Evolutionary conservation across 164 flowering plant species (phyloP), one percentile per base, ranked within the genome.

Genomic region (Liquidambar formosana): DNA sequence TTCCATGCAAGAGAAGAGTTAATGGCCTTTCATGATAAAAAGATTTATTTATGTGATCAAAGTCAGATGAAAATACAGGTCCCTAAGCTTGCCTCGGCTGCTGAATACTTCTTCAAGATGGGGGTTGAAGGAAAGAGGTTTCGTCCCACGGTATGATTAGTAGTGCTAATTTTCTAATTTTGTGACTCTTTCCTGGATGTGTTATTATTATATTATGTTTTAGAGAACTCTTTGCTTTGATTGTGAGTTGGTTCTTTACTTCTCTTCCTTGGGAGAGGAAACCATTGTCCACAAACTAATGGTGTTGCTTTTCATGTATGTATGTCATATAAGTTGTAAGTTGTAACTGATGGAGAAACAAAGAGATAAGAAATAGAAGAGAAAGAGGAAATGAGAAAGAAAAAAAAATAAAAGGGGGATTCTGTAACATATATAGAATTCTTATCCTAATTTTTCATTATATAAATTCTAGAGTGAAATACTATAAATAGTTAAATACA

Each of bases 41-140:
- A 0, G 27, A 43, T 63, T 26, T 66, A 59, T 73, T 43, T 44
- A 19, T n/a, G 26, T 16, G 53, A 15, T 52, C 16, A 9, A n/a
- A 12, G 19, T 33, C 49, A 26, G 43, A 26, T 38, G 10, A 51
- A 22, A 66, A 28, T 8, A 9, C 77, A 94, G 99, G 97, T 94
- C 27, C 99, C 99, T 44, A 89, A 87, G 80, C 94, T 95, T 79
- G 97, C 96, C 28, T 89, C 94, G 41, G 99, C 97, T 78, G 97
- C 97, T 54, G 99, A 95, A 78, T 93, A 95, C 65, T 93, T 95
- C 77, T 95, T 95, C 72, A 95, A 87, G 80, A 69, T 86, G 85
- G 99, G 99, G 11, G 94, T 89, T 18, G 99, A 95, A 81, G 99
- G 99, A 72, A 95, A 95, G 78, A 86, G 96, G 65, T 95, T 95